A percentile compares a stretch with the other conserved stretches of the same genome.
Evolutionary conservation across 2,329 filamentous ascomycete species (phyloP).

Genomic region (Penicillium sp.): DNA sequence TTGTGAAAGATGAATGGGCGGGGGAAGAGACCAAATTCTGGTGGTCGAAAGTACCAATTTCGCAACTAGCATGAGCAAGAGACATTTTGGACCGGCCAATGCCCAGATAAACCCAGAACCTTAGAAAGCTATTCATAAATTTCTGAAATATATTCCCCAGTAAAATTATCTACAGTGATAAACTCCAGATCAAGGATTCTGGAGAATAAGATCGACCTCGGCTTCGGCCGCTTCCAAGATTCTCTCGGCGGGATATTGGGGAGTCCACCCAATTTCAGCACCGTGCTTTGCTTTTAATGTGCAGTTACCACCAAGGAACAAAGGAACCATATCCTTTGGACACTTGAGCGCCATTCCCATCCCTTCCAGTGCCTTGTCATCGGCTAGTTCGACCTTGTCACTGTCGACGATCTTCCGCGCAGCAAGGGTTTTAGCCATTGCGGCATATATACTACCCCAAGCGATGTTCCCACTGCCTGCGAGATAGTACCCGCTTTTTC

Average conservation of each 20-base stretch:
- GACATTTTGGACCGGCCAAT: not conserved
- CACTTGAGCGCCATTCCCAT: conserved; percentile 49
- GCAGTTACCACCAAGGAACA: conserved; percentile 53
- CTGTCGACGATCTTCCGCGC: conserved; percentile 47
- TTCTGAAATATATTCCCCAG: too few species aligned
- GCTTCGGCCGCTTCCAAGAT: conserved; percentile 52
- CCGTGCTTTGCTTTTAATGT: conserved; percentile 50
- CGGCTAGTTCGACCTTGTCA: conserved; percentile 40
- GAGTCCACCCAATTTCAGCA: conserved; percentile 51
- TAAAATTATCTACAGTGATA: not conserved
- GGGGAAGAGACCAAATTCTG: conserved; percentile 54
- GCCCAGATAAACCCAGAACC: not conserved
- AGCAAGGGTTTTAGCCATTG: conserved; percentile 49
- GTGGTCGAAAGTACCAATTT: conserved; percentile 41
- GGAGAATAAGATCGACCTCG: conserved; percentile 53
- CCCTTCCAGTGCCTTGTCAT: conserved; percentile 39
- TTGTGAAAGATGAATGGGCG: conserved; percentile 48
- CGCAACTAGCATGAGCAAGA: conserved; percentile 24
- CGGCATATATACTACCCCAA: conserved; percentile 57
- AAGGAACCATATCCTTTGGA: conserved; percentile 40
- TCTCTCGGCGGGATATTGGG: conserved; percentile 49
- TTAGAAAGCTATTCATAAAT: too few species aligned
- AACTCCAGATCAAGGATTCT: not conserved
- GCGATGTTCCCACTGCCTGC: conserved; percentile 54
- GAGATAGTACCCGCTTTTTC: conserved; percentile 56